These are phyloP conservation scores for Triticum turgidum DNA, from an alignment of 176 grass and related monocot species.

Conservation along the genomic window DNA sequence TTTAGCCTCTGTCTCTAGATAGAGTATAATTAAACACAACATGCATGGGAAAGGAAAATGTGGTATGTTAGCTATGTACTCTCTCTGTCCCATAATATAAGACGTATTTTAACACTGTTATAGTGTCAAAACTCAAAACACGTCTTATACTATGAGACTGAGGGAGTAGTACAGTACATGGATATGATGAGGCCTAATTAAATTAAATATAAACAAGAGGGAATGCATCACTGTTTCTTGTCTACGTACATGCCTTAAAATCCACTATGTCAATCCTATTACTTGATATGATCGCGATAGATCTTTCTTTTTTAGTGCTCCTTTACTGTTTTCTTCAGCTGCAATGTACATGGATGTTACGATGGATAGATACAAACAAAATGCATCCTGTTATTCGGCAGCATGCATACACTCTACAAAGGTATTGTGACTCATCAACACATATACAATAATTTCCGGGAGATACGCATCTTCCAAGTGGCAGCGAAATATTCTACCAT, in stretches of 20 bases:
- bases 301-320: background rate
- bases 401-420: background rate
- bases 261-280: background rate
- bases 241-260: background rate
- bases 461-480: constrained; percentile 22
- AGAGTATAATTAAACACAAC: background rate
- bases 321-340: background rate
- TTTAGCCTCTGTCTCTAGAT: background rate
- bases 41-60: background rate
- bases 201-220: background rate
- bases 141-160: no score
- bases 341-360: constrained; percentile 27
- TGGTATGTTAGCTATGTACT: background rate
- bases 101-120: no score
- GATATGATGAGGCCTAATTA: background rate
- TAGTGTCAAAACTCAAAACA: no score
- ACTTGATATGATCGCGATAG: background rate
- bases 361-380: background rate
- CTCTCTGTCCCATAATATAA: no score
- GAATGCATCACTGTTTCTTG: background rate
- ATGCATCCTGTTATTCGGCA: background rate
- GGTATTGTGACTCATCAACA: background rate
- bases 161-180: background rate
- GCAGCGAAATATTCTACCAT: background rate
- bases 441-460: background rate